These are phyloP conservation scores for Datisca glomerata DNA, from an alignment of 306 rosid genomes.

Conservation along the genomic window DNA sequence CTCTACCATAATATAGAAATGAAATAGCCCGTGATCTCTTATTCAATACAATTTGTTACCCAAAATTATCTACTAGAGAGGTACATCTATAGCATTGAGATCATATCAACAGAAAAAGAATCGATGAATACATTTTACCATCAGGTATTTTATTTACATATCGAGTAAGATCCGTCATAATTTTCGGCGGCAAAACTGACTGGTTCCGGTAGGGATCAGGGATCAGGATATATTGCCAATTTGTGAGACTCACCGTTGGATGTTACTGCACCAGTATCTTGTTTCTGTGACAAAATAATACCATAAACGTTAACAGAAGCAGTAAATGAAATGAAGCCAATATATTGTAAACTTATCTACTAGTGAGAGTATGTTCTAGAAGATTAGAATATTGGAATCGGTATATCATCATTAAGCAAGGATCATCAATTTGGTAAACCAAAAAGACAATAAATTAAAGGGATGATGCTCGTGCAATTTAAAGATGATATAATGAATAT, in stretches of 20 bases:
- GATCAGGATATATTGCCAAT: slow-evolving; percentile 50
- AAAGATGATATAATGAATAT: too few species aligned
- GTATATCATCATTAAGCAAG: too few species aligned
- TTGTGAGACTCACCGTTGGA: slow-evolving; percentile 41
- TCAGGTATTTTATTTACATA: slow-evolving; percentile 45
- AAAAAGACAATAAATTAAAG: too few species aligned
- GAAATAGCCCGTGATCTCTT: slow-evolving; percentile 16
- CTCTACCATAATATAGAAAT: too few species aligned
- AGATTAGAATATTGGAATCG: too few species aligned
- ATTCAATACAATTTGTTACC: slow-evolving; percentile 35
- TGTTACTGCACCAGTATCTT: background rate
- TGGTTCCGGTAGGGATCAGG: slow-evolving; percentile 44
- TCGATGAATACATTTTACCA: slow-evolving; percentile 34
- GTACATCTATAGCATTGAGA: slow-evolving; percentile 32
- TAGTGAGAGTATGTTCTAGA: too few species aligned
- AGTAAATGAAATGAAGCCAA: too few species aligned
- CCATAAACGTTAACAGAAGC: background rate
- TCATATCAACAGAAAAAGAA: slow-evolving; percentile 77
- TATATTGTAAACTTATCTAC: too few species aligned
- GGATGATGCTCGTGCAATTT: too few species aligned
- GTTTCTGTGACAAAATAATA: slow-evolving; percentile 25
- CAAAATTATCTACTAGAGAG: slow-evolving; percentile 12
- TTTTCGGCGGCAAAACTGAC: too few species aligned
- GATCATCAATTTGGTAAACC: too few species aligned
- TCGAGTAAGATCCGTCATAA: too few species aligned